These are phyloP conservation scores for Vitis rupestris DNA, from an alignment of 164 flowering plant genomes.

Conservation along the genomic window DNA sequence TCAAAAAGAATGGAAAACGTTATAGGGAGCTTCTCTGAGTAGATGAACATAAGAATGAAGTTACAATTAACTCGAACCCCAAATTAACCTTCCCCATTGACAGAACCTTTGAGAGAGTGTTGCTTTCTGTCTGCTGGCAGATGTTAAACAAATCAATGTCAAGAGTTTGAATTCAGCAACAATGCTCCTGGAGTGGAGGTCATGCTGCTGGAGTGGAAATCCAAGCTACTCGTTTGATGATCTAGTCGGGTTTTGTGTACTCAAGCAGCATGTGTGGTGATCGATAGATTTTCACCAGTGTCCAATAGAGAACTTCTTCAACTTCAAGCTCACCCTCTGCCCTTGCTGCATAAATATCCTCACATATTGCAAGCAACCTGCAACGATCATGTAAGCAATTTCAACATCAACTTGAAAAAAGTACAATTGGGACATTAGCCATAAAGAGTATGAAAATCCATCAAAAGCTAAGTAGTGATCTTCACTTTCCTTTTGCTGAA, in stretches of 20 bases:
- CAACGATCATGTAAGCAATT: not conserved
- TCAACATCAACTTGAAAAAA: not conserved
- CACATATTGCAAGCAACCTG: constrained; percentile 83
- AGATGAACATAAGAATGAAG: not conserved
- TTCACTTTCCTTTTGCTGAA: too few relatives aligned
- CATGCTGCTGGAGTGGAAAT: too few relatives aligned
- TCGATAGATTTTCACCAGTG: constrained; percentile 73
- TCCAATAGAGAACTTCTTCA: constrained; percentile 91
- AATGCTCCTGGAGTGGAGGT: too few relatives aligned
- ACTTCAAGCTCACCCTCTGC: constrained; percentile 89
- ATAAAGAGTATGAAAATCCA: not conserved
- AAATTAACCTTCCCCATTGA: not conserved
- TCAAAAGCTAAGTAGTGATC: too few relatives aligned
- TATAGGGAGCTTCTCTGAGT: not conserved
- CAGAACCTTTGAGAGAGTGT: not conserved
- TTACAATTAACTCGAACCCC: too few relatives aligned
- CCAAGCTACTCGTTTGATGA: not conserved
- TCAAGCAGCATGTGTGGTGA: constrained; percentile 91
- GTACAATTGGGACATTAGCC: not conserved
- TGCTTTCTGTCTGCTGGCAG: not conserved
- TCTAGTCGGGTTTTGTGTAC: constrained; percentile 70
- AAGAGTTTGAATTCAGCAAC: not conserved
- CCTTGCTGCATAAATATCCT: constrained; percentile 86
- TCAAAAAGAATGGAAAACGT: not conserved
- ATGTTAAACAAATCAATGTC: not conserved